Base-by-base conservation (phyloP, 441 rosid genomes). In the Adansonia rubrostipa region DNA sequence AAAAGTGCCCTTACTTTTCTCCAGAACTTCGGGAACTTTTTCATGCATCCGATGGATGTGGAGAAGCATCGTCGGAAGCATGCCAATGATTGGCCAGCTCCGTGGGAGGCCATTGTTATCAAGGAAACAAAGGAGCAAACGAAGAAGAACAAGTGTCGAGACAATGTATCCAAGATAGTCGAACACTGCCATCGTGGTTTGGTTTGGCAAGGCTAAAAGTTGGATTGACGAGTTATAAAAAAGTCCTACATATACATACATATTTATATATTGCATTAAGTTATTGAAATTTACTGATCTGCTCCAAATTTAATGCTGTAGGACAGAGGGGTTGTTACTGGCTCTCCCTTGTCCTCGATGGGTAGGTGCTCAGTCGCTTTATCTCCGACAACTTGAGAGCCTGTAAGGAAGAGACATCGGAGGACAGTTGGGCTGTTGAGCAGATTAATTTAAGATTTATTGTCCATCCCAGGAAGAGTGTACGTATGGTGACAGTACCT, bases 51-150 rank as follows among this genome's bases (percentile, higher is more conserved):
- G 83, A 60, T 79, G 82, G 47, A 80, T 14, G 51, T 87, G 71
- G 24, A 69, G 78, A 7, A 84, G 33, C 19, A 85, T 73, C 9
- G 81, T 79, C 0, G 92, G 92, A 17, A 85, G 36, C 89, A 79
- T 85, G 14, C 93, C 92, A 0, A 86, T 73, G 57, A 90, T 1
- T 0, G 90, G 92, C 85, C 85, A 88, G n/a, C 17, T 24, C 5
- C 6, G 14, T 3, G 68, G 53, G 6, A 24, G 8, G 1, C 15
- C 54, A 56, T 17, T 24, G 58, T 56, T 74, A 19, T 74, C 2
- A 14, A 57, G 0, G 14, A 56, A 54, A 56, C n/a, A 5, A 20
- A 15, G 3, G 36, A 36, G 48, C 6, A 42, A 64, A n/a, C 17
- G 11, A n/a, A 47, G 5, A 1, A 53, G 24, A 33, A 33, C 6